A percentile compares a stretch with the other conserved stretches of the same genome.
These are phyloP conservation scores for Aspergillus heteromorphus DNA, from an alignment of 495 filamentous ascomycete genomes.

Conservation along the genomic window DNA sequence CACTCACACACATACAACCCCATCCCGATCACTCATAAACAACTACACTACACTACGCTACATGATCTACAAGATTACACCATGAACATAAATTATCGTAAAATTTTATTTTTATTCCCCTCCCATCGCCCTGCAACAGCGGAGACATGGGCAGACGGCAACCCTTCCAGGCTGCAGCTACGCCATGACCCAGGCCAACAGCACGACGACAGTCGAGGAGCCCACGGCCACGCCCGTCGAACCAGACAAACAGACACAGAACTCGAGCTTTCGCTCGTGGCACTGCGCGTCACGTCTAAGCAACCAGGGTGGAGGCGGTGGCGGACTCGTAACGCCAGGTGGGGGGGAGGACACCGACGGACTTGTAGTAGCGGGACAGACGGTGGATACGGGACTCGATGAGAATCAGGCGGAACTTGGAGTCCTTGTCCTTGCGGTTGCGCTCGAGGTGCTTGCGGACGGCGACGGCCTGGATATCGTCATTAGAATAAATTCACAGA, in stretches of 20 bases:
- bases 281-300: constrained; percentile 32
- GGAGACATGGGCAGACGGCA: background rate
- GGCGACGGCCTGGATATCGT: constrained; percentile 71
- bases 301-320: constrained; percentile 51
- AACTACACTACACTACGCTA: no score
- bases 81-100: no score
- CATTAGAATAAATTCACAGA: background rate
- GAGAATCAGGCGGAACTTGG: constrained; percentile 99
- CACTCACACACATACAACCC: no score
- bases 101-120: no score
- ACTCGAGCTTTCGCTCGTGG: no score
- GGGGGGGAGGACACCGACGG: constrained; percentile 93
- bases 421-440: constrained; percentile 99
- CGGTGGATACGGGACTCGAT: constrained; percentile 99
- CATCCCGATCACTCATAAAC: no score
- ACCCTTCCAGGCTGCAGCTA: background rate
- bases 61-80: no score
- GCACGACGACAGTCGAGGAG: background rate
- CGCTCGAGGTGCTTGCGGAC: constrained; percentile 99
- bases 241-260: background rate
- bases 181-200: constrained; percentile 2
- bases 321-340: constrained; percentile 94
- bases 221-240: constrained; percentile 2
- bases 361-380: constrained; percentile 96
- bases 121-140: no score